phyloP scores from a whole-genome alignment of 768 basidiomycete genomes.

The Pilatotrama ljubarskyi region DNA sequence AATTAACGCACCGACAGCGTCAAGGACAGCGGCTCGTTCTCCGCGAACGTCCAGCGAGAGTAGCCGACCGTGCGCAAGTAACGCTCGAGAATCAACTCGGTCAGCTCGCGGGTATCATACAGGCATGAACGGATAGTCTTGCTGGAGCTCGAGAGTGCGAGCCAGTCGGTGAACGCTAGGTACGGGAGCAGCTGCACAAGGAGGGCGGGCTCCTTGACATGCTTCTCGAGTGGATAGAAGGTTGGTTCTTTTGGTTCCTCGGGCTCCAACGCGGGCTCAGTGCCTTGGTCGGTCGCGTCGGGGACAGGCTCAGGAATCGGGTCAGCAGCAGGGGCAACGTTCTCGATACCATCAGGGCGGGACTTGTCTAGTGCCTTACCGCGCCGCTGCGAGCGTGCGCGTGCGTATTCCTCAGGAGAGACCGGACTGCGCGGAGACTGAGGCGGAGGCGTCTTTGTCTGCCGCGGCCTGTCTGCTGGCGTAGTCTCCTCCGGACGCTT shows the following conservation, averaged over 20 bases:
- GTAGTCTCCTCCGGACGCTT: background rate
- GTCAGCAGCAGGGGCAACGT: constrained; percentile 28
- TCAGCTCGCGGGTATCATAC: constrained; percentile 48
- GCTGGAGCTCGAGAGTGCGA: constrained; percentile 53
- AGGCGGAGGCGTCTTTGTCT: constrained; percentile 20
- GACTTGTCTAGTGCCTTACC: constrained; percentile 43
- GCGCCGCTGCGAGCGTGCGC: constrained; percentile 42
- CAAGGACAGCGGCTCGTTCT: constrained; percentile 59
- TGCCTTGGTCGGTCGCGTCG: background rate
- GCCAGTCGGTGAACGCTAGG: constrained; percentile 75
- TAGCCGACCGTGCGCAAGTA: constrained; percentile 76
- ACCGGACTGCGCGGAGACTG: constrained; percentile 24
- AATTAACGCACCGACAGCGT: constrained; percentile 56
- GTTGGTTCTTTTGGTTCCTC: constrained; percentile 22
- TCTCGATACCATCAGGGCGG: constrained; percentile 37
- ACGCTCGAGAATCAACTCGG: constrained; percentile 68
- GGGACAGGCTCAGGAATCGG: constrained; percentile 2
- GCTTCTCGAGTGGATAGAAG: constrained; percentile 54
- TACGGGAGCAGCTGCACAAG: constrained; percentile 56
- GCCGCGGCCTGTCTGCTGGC: constrained; percentile 16
- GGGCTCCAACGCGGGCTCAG: constrained; percentile 24
- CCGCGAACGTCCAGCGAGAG: constrained; percentile 51
- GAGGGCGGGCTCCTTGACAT: constrained; percentile 54
- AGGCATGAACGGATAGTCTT: constrained; percentile 52
- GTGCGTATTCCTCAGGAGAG: constrained; percentile 41